Conservation (phyloP, 73 alveolate species). For the Tetrahymena malaccensis region DNA sequence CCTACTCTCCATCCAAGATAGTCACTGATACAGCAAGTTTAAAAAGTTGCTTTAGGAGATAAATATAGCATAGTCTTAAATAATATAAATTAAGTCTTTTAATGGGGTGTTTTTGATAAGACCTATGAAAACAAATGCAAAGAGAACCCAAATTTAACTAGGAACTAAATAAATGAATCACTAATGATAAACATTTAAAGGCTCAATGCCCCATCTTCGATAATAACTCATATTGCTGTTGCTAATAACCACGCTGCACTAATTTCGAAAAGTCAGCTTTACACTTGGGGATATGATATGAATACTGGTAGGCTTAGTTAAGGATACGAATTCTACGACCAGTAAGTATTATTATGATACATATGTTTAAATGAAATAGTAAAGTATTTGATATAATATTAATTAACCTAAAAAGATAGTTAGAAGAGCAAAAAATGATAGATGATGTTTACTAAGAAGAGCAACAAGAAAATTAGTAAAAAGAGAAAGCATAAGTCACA, state of each 20-base stretch:
- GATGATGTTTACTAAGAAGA: background rate
- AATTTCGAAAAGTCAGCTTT: conserved; percentile 12
- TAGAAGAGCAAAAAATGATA: background rate
- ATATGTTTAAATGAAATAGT: background rate
- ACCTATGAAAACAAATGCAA: background rate
- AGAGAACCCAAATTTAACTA: background rate
- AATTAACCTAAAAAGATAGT: background rate
- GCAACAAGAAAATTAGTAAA: background rate
- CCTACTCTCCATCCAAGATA: conserved; percentile 4
- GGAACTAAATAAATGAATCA: background rate
- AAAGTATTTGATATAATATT: background rate
- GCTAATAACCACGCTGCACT: conserved; percentile 25
- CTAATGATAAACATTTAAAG: background rate
- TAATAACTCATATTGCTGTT: background rate
- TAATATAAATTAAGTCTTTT: background rate
- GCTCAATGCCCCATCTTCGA: background rate
- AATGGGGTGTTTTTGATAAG: conserved; percentile 32
- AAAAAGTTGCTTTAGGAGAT: conserved; percentile 7
- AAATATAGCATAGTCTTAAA: conserved; percentile 19
- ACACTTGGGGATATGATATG: conserved; percentile 41
- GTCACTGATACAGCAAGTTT: background rate
- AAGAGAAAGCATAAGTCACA: background rate
- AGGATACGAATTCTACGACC: conserved; percentile 25
- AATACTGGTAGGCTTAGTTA: conserved; percentile 37
- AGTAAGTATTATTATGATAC: background rate